Evolutionary conservation across 2,329 filamentous ascomycete species (phyloP).

Genomic region (Arthroderma sp.): DNA sequence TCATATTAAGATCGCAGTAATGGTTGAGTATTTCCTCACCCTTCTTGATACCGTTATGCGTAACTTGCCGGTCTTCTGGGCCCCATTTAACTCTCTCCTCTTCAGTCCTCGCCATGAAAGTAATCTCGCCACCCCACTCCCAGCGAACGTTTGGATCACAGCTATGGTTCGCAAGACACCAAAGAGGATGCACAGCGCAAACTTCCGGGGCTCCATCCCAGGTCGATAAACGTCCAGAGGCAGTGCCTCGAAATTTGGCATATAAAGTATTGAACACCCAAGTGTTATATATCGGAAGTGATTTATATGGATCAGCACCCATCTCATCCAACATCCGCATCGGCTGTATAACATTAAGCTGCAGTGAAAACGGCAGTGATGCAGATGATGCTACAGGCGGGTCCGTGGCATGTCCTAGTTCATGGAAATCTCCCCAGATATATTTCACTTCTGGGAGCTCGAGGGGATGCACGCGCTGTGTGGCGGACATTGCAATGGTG

Average conservation of each 20-base stretch:
- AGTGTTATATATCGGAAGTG: conserved; percentile 29
- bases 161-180: conserved; percentile 93
- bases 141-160: conserved; percentile 90
- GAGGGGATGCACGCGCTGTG: conserved; percentile 44
- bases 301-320: conserved; percentile 46
- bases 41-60: conserved; percentile 49
- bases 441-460: conserved; percentile 48
- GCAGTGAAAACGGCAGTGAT: conserved; percentile 48
- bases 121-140: conserved; percentile 59
- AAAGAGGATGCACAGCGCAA: conserved; percentile 84
- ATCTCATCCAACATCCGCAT: conserved; percentile 51
- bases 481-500: conserved; percentile 47
- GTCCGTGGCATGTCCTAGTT: conserved; percentile 2
- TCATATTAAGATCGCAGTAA: conserved; percentile 76
- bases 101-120: conserved; percentile 21
- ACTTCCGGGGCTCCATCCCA: conserved; percentile 76
- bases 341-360: conserved; percentile 45
- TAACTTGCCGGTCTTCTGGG: conserved; percentile 31
- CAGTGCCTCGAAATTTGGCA: conserved; percentile 84
- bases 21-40: conserved; percentile 85
- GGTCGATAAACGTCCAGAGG: conserved; percentile 66
- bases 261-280: conserved; percentile 79
- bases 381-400: conserved; percentile 20
- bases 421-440: conserved; percentile 52
- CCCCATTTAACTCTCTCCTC: conserved; percentile 27